Percentiles rank a stretch among this genome's conserved stretches.
phyloP scores from a whole-genome alignment of 2,329 filamentous ascomycete genomes.

The Clonostachys byssicola region DNA sequence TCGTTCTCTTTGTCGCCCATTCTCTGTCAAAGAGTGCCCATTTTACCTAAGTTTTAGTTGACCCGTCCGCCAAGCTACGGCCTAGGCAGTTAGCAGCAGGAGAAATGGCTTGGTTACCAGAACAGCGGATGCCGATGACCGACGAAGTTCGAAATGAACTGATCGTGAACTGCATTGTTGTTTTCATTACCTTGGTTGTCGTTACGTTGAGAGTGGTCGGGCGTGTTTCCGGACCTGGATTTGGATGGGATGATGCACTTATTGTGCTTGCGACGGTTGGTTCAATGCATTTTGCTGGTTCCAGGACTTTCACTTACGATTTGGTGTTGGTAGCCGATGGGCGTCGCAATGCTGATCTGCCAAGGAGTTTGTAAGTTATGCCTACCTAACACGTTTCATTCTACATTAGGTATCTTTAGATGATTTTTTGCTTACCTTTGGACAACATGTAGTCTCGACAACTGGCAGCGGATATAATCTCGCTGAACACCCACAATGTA shows the following conservation, averaged over 20 bases:
- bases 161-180: constrained; percentile 20
- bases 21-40: no score
- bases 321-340: constrained; percentile 10
- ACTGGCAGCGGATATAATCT: constrained; percentile 15
- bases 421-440: background rate
- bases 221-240: constrained; percentile 19
- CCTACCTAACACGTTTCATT: no score
- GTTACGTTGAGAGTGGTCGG: constrained; percentile 17
- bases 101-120: no score
- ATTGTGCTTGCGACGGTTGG: constrained; percentile 17
- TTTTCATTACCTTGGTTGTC: constrained; percentile 17
- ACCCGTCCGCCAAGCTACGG: no score
- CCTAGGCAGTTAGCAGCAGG: no score
- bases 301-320: background rate
- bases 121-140: constrained; percentile 5
- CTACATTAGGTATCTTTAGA: no score
- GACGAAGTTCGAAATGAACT: constrained; percentile 19
- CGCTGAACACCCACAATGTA: constrained; percentile 8
- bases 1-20: no score
- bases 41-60: no score
- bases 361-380: constrained; percentile 15
- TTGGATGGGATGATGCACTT: constrained; percentile 23
- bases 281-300: background rate
- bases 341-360: constrained; percentile 16
- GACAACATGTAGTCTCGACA: constrained; percentile 9